Percentiles rank a stretch among this genome's conserved stretches.
These are phyloP conservation scores for Fusarium succisae DNA, from an alignment of 2,329 filamentous ascomycete species.

Conservation along the genomic window DNA sequence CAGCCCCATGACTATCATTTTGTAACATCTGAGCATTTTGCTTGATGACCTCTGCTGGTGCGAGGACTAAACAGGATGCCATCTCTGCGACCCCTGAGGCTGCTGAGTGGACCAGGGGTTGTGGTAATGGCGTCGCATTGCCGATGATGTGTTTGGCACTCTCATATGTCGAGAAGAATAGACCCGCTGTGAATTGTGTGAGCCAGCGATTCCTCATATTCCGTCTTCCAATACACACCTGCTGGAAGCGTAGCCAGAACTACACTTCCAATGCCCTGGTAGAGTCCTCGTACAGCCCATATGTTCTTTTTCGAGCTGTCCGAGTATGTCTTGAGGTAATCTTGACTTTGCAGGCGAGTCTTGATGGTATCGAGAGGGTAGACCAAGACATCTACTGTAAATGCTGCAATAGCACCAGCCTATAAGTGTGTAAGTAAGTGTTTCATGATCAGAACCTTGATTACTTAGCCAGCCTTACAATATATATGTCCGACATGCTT, in stretches of 20 bases:
- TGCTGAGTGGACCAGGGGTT: constrained; percentile 74
- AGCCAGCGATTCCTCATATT: background rate
- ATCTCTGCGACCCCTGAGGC: constrained; percentile 83
- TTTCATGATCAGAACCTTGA: background rate
- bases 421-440: constrained; percentile 48
- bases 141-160: constrained; percentile 72
- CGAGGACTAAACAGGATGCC: constrained; percentile 86
- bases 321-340: constrained; percentile 74
- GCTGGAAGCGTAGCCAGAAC: constrained; percentile 90
- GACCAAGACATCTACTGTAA: constrained; percentile 84
- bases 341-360: constrained; percentile 81
- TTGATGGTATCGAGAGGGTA: constrained; percentile 93
- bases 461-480: constrained; percentile 31
- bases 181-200: constrained; percentile 66
- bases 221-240: constrained; percentile 57
- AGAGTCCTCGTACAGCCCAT: constrained; percentile 75
- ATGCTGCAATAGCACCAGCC: constrained; percentile 87
- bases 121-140: constrained; percentile 64
- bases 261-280: constrained; percentile 87
- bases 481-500: constrained; percentile 46
- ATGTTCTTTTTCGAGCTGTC: constrained; percentile 63
- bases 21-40: constrained; percentile 90
- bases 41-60: constrained; percentile 90
- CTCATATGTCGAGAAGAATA: constrained; percentile 94
- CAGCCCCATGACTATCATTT: constrained; percentile 28